A percentile compares a stretch with the other conserved stretches of the same genome.
Evolutionary conservation across 352 stramenopile species (phyloP).

Genomic region (Saprolegnia parasitica): DNA sequence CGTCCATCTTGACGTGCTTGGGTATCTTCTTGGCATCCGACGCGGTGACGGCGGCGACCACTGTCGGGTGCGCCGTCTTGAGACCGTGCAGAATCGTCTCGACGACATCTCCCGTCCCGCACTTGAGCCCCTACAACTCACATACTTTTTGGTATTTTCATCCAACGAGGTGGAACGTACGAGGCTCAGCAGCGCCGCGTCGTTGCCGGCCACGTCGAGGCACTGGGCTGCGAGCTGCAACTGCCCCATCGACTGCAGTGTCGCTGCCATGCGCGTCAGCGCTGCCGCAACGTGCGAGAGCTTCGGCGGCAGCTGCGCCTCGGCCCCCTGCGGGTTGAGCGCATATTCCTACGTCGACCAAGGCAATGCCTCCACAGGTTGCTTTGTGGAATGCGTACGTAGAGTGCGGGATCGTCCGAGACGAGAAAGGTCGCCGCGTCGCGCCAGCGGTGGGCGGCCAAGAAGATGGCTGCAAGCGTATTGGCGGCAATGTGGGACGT

Average conservation of each 20-base stretch:
- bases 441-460: conserved; percentile 13
- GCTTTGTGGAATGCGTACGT: conserved; percentile 1
- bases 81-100: conserved; percentile 50
- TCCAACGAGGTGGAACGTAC: neutral
- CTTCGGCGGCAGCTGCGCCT: conserved; percentile 16
- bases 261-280: conserved; percentile 36
- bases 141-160: too few relatives aligned
- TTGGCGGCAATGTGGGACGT: conserved; percentile 10
- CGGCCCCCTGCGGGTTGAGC: neutral
- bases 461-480: neutral
- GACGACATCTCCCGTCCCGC: conserved; percentile 31
- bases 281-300: neutral
- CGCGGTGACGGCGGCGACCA: conserved; percentile 41
- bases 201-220: conserved; percentile 65
- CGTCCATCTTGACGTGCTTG: conserved; percentile 25
- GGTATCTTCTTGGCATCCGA: conserved; percentile 11
- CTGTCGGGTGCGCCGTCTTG: conserved; percentile 45
- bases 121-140: conserved; percentile 30
- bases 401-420: conserved; percentile 12
- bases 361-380: neutral
- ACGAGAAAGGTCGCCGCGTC: conserved; percentile 12
- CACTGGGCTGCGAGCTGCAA: conserved; percentile 50
- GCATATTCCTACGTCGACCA: conserved; percentile 25
- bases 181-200: conserved; percentile 54
- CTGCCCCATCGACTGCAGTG: conserved; percentile 55